These are phyloP conservation scores for Castanea sativa DNA, from an alignment of 306 rosid species.

Conservation along the genomic window DNA sequence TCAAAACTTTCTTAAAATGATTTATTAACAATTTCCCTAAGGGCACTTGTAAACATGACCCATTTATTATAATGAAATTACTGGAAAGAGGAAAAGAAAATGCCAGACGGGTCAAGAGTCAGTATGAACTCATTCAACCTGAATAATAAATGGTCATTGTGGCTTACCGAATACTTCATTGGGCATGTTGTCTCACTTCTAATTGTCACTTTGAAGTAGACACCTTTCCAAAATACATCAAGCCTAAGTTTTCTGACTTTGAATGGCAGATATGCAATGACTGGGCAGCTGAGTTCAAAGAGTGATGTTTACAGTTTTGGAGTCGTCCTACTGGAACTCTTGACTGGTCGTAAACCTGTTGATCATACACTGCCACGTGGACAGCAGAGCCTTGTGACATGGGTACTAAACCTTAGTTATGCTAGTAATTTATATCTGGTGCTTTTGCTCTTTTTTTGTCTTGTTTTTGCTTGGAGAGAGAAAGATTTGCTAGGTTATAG, in stretches of 20 bases:
- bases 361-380: constrained; percentile 83
- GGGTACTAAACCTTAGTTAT: constrained; percentile 48
- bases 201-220: constrained; percentile 11
- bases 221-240: background rate
- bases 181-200: background rate
- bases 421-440: constrained; percentile 3
- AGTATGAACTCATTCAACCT: background rate
- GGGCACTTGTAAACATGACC: no score
- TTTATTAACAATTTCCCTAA: no score
- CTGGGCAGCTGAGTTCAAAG: constrained; percentile 65
- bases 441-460: background rate
- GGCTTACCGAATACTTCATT: background rate
- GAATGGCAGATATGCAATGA: constrained; percentile 74
- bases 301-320: constrained; percentile 89
- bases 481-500: background rate
- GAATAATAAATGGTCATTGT: background rate
- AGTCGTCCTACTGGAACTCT: constrained; percentile 68
- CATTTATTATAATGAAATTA: background rate
- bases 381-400: constrained; percentile 89
- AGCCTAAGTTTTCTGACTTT: constrained; percentile 9
- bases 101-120: background rate
- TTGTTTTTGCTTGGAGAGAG: background rate
- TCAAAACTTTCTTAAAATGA: no score
- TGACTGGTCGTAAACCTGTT: constrained; percentile 81
- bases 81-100: background rate